A percentile compares a stretch with the other conserved stretches of the same genome.
These are phyloP conservation scores for Colletotrichum spinosum DNA, from an alignment of 2,329 filamentous ascomycete species.

Conservation along the genomic window DNA sequence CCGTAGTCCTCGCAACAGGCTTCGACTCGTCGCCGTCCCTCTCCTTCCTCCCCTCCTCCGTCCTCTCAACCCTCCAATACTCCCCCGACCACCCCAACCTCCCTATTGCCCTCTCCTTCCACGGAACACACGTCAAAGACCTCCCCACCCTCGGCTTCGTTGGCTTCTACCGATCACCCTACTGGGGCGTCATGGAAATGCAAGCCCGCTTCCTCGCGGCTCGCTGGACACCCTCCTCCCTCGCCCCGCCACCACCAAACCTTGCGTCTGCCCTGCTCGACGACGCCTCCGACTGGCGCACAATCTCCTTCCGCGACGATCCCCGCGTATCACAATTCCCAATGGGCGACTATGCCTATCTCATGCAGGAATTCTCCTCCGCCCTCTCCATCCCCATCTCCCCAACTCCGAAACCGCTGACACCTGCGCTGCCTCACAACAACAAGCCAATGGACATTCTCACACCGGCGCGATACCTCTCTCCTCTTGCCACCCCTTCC, in stretches of 20 bases:
- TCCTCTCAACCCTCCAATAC: conserved; percentile 69
- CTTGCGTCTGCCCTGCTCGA: conserved; percentile 55
- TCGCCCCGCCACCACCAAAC: conserved; percentile 39
- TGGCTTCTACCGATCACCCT: conserved; percentile 85
- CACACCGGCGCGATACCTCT: conserved; percentile 67
- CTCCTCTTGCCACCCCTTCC: conserved; percentile 50
- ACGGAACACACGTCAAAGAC: conserved; percentile 70
- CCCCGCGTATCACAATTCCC: conserved; percentile 76
- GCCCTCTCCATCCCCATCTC: conserved; percentile 65
- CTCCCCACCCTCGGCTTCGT: conserved; percentile 80
- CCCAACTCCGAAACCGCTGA: conserved; percentile 45
- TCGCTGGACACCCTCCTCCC: conserved; percentile 62
- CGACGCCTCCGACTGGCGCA: conserved; percentile 59
- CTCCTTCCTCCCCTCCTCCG: conserved; percentile 69
- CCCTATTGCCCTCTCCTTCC: conserved; percentile 76
- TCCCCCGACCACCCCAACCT: conserved; percentile 64
- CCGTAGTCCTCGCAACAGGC: conserved; percentile 80
- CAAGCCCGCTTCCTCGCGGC: conserved; percentile 77
- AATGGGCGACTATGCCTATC: conserved; percentile 83
- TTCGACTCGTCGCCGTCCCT: conserved; percentile 75
- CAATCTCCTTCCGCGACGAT: conserved; percentile 63
- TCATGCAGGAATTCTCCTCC: conserved; percentile 77
- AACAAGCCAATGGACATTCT: conserved; percentile 63
- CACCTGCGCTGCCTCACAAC: conserved; percentile 54
- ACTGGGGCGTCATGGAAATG: conserved; percentile 91